These are phyloP conservation scores for Erodium texanum DNA, from an alignment of 441 rosid genomes.

Conservation along the genomic window DNA sequence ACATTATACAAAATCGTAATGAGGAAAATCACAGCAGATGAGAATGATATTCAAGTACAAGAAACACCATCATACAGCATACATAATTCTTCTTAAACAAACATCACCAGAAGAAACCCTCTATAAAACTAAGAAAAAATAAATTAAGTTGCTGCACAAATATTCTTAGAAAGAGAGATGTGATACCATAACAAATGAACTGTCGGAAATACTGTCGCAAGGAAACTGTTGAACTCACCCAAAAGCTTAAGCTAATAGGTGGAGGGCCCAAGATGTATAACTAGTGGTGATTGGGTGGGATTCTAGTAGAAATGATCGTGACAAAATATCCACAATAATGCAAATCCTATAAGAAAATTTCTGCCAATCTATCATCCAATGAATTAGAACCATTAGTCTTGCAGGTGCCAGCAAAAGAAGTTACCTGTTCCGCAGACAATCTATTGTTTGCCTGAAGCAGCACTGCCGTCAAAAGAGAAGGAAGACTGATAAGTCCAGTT, in stretches of 20 bases:
- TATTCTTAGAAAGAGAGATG: not conserved
- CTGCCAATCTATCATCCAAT: not conserved
- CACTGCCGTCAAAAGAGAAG: slow-evolving; percentile 67
- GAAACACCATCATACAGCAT: not conserved
- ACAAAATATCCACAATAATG: not conserved
- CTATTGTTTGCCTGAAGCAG: slow-evolving; percentile 65
- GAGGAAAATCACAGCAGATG: not conserved
- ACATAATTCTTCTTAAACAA: not conserved
- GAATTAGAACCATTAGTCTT: slow-evolving; percentile 1
- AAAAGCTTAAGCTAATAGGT: not conserved
- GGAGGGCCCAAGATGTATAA: not conserved
- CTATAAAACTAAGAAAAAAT: not conserved
- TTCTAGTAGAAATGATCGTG: not conserved
- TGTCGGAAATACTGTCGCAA: not conserved
- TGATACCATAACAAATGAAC: not conserved
- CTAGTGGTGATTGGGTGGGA: not conserved
- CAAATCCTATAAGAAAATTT: not conserved
- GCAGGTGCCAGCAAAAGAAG: slow-evolving; percentile 8
- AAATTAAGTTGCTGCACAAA: slow-evolving; percentile 7
- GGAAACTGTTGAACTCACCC: not conserved
- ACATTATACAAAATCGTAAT: not conserved
- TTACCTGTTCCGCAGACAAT: slow-evolving; percentile 58
- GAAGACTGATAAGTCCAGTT: slow-evolving; percentile 74
- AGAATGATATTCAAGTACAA: not conserved
- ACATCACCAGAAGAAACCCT: not conserved